phyloP scores from a whole-genome alignment of 345 rosid genomes.

The Populus pruinosa region DNA sequence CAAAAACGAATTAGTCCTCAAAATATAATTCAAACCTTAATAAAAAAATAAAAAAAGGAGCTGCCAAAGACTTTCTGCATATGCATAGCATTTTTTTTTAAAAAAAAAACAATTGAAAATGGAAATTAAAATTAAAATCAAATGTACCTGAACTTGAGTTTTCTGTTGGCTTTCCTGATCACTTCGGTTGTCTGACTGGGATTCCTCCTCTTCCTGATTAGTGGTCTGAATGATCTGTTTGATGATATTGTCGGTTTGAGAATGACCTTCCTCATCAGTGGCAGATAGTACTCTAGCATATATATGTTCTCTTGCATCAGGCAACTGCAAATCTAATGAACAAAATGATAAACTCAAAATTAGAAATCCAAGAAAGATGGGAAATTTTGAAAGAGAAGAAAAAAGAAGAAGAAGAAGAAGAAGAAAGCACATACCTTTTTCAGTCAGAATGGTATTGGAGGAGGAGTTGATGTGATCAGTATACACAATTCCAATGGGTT shows the following conservation, averaged over 20 bases:
- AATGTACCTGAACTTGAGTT: conserved; percentile 1
- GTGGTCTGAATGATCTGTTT: conserved; percentile 44
- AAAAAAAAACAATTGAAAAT: neutral
- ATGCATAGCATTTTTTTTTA: neutral
- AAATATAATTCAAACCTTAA: conserved; percentile 6
- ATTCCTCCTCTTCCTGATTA: neutral
- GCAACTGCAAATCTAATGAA: conserved; percentile 25
- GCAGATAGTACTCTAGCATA: conserved; percentile 74
- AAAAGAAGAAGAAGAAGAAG: neutral
- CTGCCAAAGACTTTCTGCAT: conserved; percentile 12
- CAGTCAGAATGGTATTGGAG: neutral
- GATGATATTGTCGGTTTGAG: conserved; percentile 45
- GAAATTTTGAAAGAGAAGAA: neutral
- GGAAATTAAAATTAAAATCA: neutral
- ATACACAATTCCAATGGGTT: conserved; percentile 54
- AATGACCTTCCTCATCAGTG: conserved; percentile 42
- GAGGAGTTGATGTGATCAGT: conserved; percentile 26
- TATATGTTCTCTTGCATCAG: conserved; percentile 53
- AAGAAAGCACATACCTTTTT: conserved; percentile 4
- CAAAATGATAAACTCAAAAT: neutral
- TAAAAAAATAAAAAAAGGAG: neutral
- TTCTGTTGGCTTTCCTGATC: neutral
- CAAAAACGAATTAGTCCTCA: conserved; percentile 2
- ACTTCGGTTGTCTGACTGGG: neutral
- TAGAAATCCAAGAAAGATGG: neutral